Evolutionary conservation across 1,284 basidiomycete genomes (phyloP), one percentile per base, ranked within the genome.

Genomic region (Rugosomyces carneus): DNA sequence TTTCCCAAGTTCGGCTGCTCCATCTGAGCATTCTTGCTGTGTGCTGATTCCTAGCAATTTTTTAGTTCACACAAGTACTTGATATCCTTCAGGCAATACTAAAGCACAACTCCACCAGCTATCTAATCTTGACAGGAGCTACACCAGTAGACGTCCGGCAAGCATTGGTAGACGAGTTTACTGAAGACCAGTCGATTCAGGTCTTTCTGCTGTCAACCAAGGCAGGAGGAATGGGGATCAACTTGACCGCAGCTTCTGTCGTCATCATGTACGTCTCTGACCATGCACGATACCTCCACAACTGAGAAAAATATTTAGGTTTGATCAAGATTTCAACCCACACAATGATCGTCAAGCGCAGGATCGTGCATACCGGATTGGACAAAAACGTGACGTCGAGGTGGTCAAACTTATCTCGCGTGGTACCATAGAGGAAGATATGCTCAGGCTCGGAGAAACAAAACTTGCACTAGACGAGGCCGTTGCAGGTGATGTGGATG

Each of bases 281-380:
- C 4, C 18, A 39, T 38, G 5, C 11, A 18, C 10, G 6, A 21
- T 8, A 13, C 24, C 10, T 19, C 13, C 20, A 34, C 3, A 3
- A 23, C 35, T 41, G 2, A 24, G 18, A 42, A 13, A 37, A 37
- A 9, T 52, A 29, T 35, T 39, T 50, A 86, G 84, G 74, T 98
- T 95, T 62, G 96, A 99, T 63, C 94, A 97, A 63, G 96, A 99
- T 64, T 97, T 95, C 65, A 98, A 96, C 64, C 89, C 84, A 6
- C 85, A 86, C 61, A 89, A 88, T 57, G 95, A 98, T 69, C 81
- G 88, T 51, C 95, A 99, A 69, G 96, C 96, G 0, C 93, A 95
- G 46, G 96, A 99, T 64, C 84, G 96, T 29, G 93, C 93, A 21
- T 99, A 98, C 63, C 87, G 96, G n/a, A 97, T 99, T 56, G 95